phyloP scores from a whole-genome alignment of 768 basidiomycete genomes.

The Trametes maxima region DNA sequence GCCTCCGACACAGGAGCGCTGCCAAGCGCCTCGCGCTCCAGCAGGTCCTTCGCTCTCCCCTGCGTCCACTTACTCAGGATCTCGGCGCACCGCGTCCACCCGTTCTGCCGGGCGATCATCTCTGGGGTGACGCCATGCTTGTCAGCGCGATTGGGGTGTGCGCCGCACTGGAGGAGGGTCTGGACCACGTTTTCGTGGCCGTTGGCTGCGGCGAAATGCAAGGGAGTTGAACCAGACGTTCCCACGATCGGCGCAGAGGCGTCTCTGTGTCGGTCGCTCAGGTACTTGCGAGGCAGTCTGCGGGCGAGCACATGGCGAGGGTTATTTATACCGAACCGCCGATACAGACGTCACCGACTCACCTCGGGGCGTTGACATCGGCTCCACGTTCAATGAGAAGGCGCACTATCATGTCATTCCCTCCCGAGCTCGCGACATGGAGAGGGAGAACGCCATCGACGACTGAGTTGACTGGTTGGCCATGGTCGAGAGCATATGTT shows the following conservation, averaged over 20 bases:
- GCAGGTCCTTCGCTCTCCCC: conserved; percentile 63
- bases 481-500: conserved; percentile 88
- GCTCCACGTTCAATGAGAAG: conserved; percentile 91
- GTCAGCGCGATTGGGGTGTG: conserved; percentile 78
- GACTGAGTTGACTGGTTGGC: conserved; percentile 95
- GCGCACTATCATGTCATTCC: conserved; percentile 84
- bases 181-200: conserved; percentile 80
- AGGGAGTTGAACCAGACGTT: conserved; percentile 87
- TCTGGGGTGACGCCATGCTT: conserved; percentile 93
- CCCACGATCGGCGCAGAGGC: conserved; percentile 72
- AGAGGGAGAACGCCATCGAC: conserved; percentile 96
- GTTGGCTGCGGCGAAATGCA: conserved; percentile 97
- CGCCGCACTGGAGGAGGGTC: conserved; percentile 83
- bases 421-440: conserved; percentile 92
- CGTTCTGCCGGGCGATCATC: conserved; percentile 76
- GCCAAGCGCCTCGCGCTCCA: conserved; percentile 47
- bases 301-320: not conserved
- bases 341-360: conserved; percentile 29
- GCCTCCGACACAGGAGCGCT: conserved; percentile 2
- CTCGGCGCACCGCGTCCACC: conserved; percentile 77
- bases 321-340: conserved; percentile 5
- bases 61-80: conserved; percentile 67
- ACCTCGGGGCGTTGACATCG: conserved; percentile 98
- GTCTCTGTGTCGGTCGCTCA: conserved; percentile 67
- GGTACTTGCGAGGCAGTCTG: conserved; percentile 76